These are phyloP conservation scores for Fusarium equiseti DNA, from an alignment of 2,329 filamentous ascomycete species.

Conservation along the genomic window DNA sequence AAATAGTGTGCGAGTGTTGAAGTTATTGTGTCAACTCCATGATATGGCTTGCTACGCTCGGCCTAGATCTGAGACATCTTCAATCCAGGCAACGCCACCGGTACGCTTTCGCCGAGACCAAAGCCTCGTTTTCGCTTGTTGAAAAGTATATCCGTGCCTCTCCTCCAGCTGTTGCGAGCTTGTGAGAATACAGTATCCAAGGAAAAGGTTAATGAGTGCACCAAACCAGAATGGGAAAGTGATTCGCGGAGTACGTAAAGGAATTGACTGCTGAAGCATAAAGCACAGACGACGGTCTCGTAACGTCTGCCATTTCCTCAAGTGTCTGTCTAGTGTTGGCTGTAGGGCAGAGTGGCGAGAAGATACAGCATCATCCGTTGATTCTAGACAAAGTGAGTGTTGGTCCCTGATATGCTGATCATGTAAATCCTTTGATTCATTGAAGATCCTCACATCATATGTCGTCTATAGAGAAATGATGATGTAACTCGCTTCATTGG, in stretches of 20 bases:
- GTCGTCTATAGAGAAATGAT: not conserved
- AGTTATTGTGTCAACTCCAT: constrained; percentile 13
- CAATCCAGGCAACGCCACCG: constrained; percentile 14
- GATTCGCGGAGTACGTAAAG: not conserved
- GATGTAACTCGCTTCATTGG: not conserved
- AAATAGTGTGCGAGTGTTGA: not conserved
- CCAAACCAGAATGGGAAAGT: not conserved
- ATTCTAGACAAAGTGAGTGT: not conserved
- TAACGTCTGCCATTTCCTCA: constrained; percentile 20
- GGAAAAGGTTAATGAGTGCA: constrained; percentile 1
- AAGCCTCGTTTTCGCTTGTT: constrained; percentile 8
- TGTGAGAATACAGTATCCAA: not conserved
- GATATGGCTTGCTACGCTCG: not conserved
- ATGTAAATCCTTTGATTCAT: not conserved
- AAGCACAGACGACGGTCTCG: constrained; percentile 17
- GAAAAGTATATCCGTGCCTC: not conserved
- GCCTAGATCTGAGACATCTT: constrained; percentile 28
- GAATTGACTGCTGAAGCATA: not conserved
- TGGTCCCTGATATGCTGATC: constrained; percentile 3
- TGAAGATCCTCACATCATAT: constrained; percentile 3
- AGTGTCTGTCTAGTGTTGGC: not conserved
- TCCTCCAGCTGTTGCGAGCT: not conserved
- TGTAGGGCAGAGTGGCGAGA: constrained; percentile 15
- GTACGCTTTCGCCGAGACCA: constrained; percentile 7
- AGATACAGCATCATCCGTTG: not conserved